These are phyloP conservation scores for Chlorella sorokiniana DNA, from an alignment of 139 green algal species.

Conservation along the genomic window DNA sequence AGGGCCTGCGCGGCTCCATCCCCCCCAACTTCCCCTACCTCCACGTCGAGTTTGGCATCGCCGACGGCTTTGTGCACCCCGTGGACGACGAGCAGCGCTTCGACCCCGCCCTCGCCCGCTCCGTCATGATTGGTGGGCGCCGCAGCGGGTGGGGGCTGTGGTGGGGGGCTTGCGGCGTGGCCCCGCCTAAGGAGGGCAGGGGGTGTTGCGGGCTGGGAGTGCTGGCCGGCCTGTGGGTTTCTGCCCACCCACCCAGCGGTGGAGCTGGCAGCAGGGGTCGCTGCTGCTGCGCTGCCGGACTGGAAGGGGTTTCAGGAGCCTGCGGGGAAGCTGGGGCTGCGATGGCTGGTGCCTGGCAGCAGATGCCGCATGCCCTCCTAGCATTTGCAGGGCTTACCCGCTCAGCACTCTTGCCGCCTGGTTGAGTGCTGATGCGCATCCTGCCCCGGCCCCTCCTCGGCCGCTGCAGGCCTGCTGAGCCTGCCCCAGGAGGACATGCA, in stretches of 20 bases:
- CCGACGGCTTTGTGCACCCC: conserved; percentile 86
- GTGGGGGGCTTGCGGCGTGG: no score
- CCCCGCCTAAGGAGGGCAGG: no score
- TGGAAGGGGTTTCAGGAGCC: no score
- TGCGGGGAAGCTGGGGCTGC: no score
- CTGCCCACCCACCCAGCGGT: no score
- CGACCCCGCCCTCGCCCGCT: conserved; percentile 73
- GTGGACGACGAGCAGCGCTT: conserved; percentile 94
- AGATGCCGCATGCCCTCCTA: no score
- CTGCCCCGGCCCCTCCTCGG: background rate
- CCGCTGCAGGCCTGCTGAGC: conserved; percentile 72
- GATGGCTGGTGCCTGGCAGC: no score
- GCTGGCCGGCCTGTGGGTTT: no score
- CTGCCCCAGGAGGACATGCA: conserved; percentile 82
- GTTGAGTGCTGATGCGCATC: background rate
- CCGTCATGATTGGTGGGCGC: conserved; percentile 65
- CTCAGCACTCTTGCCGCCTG: background rate
- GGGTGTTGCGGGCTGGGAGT: no score
- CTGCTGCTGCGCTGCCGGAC: no score
- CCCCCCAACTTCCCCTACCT: conserved; percentile 97
- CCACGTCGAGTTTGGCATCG: conserved; percentile 83
- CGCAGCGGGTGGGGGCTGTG: background rate
- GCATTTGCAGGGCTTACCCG: background rate
- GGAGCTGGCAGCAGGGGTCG: no score
- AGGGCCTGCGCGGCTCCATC: conserved; percentile 86